Base-by-base conservation (phyloP, 2,329 filamentous ascomycete genomes). In the Aspergillus vadensis region DNA sequence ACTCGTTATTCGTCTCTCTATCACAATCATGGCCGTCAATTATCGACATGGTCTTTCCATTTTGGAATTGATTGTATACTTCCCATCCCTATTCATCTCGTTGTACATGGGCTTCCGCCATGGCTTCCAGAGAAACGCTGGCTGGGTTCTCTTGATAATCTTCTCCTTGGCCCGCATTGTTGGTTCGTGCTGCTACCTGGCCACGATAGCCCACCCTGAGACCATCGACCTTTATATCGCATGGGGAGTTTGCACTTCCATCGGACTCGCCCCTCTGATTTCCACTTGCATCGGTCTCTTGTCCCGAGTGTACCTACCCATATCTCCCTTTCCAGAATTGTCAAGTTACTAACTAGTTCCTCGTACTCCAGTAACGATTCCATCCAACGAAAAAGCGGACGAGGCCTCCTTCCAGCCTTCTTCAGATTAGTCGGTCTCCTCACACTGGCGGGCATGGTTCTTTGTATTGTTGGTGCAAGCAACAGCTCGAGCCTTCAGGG, bases 131-230 rank as follows among this genome's bases (percentile, higher is more conserved):
- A 76, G 75, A 47, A 79, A 74, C 58, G 74, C 79, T 0, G 85
- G 84, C 44, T 87, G 83, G 81, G 65, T 83, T 12, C 85, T 82
- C 68, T 76, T 86, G 6, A 67, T 83, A 49, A 66, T 85, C 32
- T 83, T 88, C 68, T 80, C 79, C 30, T 62, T 85, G 5, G 72
- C 80, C 12, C 82, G 85, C 41, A 77, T 86, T 49, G 67, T 83
- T 19, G 85, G 84, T 41, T 74, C 80, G 6, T 66, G 77, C 44
- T 77, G 84, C 60, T 75, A 84, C 62, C 79, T 87, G 5, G 76
- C 80, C 21, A 81, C 81, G 5, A 81, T 83, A 65, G 70, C 67
- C 54, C 63, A 81, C 21, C 79, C 80, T 3, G 21, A 25, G 12
- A 75, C 71, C 1, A 69, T 63, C 5, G 69, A 75, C 14, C 64